Evolutionary conservation across 78 protist genomes (phyloP).

Genomic region (Chrysochromulina tobinii): DNA sequence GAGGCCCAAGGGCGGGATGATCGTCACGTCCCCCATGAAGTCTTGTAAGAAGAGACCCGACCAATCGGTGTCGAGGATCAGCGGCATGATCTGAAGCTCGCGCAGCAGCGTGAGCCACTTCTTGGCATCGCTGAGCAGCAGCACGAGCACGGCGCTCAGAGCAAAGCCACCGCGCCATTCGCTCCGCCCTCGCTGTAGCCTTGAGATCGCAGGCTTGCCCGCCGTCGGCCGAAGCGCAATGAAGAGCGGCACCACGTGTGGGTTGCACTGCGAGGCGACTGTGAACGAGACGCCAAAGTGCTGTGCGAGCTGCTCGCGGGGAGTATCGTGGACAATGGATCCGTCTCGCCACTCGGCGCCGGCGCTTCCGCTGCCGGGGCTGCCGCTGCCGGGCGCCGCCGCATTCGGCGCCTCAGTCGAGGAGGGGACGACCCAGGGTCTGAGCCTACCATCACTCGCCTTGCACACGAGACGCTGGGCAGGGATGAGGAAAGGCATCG

Average conservation of each 20-base stretch:
- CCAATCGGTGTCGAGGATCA: neutral
- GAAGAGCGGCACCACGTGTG: neutral
- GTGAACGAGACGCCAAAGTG: constrained; percentile 30
- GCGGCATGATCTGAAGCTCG: neutral
- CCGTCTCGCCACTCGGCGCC: neutral
- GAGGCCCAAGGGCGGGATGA: neutral
- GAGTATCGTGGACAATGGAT: neutral
- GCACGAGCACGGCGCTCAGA: neutral
- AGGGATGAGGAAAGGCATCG: constrained; percentile 30
- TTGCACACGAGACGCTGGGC: constrained; percentile 8
- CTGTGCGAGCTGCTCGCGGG: neutral
- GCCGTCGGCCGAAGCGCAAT: too few relatives aligned
- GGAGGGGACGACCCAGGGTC: neutral
- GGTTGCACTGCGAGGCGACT: constrained; percentile 16
- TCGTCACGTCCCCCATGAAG: neutral
- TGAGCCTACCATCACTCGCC: neutral
- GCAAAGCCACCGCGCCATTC: neutral
- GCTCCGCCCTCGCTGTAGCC: neutral
- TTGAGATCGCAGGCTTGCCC: neutral
- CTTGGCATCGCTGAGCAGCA: neutral
- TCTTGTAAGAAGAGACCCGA: neutral
- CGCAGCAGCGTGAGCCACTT: neutral
- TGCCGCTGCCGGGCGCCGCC: neutral
- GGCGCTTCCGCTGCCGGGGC: too few relatives aligned
- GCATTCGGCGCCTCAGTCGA: too few relatives aligned